phyloP scores from a whole-genome alignment of 78 protist species.

The Bigelowiella natans region DNA sequence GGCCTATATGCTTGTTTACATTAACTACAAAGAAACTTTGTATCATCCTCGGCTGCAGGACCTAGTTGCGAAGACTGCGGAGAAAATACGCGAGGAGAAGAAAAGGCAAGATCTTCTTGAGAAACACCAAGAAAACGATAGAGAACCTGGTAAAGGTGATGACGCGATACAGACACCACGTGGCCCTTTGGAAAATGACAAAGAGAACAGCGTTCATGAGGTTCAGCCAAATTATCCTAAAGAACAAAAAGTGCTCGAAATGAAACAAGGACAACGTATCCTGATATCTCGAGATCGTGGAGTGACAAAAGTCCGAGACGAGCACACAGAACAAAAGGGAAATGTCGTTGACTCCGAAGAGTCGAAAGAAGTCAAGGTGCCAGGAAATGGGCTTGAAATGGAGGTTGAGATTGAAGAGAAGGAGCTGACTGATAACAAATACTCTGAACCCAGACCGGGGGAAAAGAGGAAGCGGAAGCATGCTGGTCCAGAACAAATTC shows the following conservation, averaged over 20 bases:
- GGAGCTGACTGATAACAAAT: background rate
- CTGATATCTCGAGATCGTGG: too few species aligned
- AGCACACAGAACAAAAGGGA: too few species aligned
- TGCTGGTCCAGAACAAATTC: background rate
- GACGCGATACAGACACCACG: too few species aligned
- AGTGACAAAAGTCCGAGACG: too few species aligned
- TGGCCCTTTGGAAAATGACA: too few species aligned
- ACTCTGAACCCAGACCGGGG: background rate
- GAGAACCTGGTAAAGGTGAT: too few species aligned
- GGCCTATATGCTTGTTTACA: constrained; percentile 3
- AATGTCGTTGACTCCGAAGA: background rate
- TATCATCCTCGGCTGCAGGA: background rate
- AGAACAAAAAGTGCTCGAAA: too few species aligned
- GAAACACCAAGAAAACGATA: too few species aligned
- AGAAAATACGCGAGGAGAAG: background rate
- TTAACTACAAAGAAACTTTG: background rate
- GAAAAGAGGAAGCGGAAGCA: background rate
- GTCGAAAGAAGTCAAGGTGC: background rate
- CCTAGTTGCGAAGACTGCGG: background rate
- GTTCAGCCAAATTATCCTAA: too few species aligned
- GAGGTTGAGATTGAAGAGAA: background rate
- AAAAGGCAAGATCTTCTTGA: background rate
- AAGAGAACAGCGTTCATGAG: too few species aligned
- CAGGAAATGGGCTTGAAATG: background rate
- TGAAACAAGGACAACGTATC: too few species aligned